Conservation (phyloP, 2,329 filamentous ascomycete species). For the Cladosporium phlei region DNA sequence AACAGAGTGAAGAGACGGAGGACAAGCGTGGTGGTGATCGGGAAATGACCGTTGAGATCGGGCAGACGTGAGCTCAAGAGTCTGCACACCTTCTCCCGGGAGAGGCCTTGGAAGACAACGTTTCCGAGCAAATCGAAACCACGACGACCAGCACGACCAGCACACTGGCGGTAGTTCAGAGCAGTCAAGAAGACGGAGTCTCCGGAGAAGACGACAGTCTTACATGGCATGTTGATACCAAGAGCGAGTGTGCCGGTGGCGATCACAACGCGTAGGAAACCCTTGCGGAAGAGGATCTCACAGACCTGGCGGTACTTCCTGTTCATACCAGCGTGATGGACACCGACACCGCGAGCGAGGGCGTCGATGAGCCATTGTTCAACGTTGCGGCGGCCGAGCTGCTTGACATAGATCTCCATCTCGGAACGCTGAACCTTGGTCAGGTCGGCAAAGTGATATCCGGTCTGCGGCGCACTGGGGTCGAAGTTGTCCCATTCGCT, state of each 20-base stretch:
- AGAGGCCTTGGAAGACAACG: constrained; percentile 69
- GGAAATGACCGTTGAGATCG: constrained; percentile 72
- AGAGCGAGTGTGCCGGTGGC: constrained; percentile 72
- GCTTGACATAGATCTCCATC: constrained; percentile 50
- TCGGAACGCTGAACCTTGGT: constrained; percentile 57
- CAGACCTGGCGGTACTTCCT: constrained; percentile 68
- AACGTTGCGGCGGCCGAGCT: constrained; percentile 50
- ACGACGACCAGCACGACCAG: constrained; percentile 72
- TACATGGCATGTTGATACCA: constrained; percentile 81
- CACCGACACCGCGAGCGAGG: constrained; percentile 63
- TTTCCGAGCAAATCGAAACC: constrained; percentile 79
- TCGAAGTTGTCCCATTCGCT: constrained; percentile 63
- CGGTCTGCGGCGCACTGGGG: constrained; percentile 57
- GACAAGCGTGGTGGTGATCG: constrained; percentile 68
- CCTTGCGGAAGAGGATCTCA: constrained; percentile 69
- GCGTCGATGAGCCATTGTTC: constrained; percentile 53
- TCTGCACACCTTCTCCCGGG: constrained; percentile 57
- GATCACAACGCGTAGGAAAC: constrained; percentile 65
- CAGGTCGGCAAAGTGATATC: constrained; percentile 63
- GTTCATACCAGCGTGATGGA: constrained; percentile 79
- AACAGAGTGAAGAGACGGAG: constrained; percentile 64
- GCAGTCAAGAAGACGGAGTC: constrained; percentile 70
- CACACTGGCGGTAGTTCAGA: constrained; percentile 70
- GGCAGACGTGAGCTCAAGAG: constrained; percentile 70
- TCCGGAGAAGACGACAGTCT: constrained; percentile 71